Base-by-base conservation (phyloP, 1,139 yeast species). In the Blastobotrys elegans region DNA sequence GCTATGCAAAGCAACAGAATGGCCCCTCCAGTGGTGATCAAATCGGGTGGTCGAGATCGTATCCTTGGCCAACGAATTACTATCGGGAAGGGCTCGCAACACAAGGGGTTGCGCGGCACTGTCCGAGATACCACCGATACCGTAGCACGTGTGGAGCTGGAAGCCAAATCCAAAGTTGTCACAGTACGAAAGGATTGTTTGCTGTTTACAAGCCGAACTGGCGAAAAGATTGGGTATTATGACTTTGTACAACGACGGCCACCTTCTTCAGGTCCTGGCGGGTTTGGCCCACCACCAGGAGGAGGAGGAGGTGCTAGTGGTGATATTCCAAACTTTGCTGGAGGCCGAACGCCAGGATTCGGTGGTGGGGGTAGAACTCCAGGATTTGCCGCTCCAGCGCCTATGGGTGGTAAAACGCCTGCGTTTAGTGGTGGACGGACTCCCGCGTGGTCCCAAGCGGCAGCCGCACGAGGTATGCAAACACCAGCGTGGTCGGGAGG, bases 71-170 rank as follows among this genome's bases (percentile, higher is more conserved):
- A 87, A 62, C 84, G 86, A 50, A 96, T 92, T 27, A 80, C 90
- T 52, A 85, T 94, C 43, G 81, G 87, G 30, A 81, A 85, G 58
- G 73, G 82, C 10, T 96, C 97, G 5, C 90, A 90, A 54, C 88
- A 90, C 67, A 94, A 92, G 69, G 97, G 98, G 37, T 79, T 89
- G 57, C 82, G 84, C 72, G 99, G 98, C 63, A 85, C 87, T 56
- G 89, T 94, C 36, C 85, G 86, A 53, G 97, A 92, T 63, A 87
- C 96, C 13, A 94, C 89, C 57, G 98, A 95, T 53, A 84, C 83
- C 18, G 79, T 76, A 58, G 97, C 97, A 2, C 78, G 97, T 53
- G 85, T 92, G 42, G 99, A 92, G 68, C 76, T 92, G 55, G 97
- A 92, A 66, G 86, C 97, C 33, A 90, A 89, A 60, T 83, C 84